Base-by-base conservation (phyloP, 1,284 basidiomycete genomes). In the Microbotryum scabiosae region DNA sequence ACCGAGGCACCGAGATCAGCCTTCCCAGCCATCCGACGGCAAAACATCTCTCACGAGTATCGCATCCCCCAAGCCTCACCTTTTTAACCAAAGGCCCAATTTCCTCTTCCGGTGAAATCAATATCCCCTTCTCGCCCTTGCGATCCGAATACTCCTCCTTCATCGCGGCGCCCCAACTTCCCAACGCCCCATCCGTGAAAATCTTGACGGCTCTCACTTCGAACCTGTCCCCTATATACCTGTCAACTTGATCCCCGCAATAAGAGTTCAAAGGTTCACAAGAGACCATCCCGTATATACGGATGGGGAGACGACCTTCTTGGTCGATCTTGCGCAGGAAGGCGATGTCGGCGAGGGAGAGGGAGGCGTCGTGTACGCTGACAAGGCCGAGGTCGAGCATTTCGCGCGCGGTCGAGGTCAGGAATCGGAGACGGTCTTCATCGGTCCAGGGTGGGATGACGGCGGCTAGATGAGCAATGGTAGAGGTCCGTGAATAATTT, bases 121-220 rank as follows among this genome's bases (percentile, higher is more conserved):
- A 80, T 60, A 89, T 79, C 0, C 90, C 91, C 26, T 73, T 78
- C 25, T 82, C 84, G 1, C 81, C 79, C 0, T 82, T 18, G 50
- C 60, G 50, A 75, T 94, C 91, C 0, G 84, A 80, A 72, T 96
- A 97, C 16, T 90, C 88, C 47, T 86, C 82, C 20, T 89, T 78
- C 62, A 97, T 80, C 1, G 92, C 91, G 0, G 92, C 90, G 4
- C 92, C 92, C 81, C 88, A 90, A 1, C 87, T 90, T 0, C 92
- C 91, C 2, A 97, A 80, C 1, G 93, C 91, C 50, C 86, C 87
- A 68, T 91, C 88, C 0, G 84, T 81, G 71, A 89, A 87, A 2
- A 96, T 79, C 75, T 96, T 97, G 69, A 94, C 80, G 51, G 72
- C 68, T 2, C 61, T 45, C 2, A 69, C 25, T 1, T 52, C 46